phyloP scores from a whole-genome alignment of 805 yeast genomes.

The Grigorovia transvaalensis region DNA sequence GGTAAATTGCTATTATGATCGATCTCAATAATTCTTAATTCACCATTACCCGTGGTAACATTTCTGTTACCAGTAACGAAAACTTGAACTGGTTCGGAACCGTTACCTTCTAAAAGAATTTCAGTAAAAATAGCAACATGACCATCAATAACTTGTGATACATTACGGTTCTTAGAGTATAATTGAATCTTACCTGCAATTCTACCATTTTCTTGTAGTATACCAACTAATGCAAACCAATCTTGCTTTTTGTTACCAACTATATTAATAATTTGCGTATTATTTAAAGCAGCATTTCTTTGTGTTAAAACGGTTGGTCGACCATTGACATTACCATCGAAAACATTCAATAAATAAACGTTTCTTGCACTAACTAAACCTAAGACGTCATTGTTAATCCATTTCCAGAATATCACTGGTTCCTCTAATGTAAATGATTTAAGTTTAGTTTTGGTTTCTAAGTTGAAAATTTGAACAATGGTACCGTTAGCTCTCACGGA shows the following conservation, averaged over 20 bases:
- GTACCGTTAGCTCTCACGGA: constrained; percentile 95
- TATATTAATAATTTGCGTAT: constrained; percentile 84
- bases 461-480: constrained; percentile 86
- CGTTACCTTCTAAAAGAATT: constrained; percentile 61
- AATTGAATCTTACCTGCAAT: constrained; percentile 95
- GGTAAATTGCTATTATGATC: constrained; percentile 85
- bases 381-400: constrained; percentile 64
- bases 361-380: constrained; percentile 78
- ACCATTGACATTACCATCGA: constrained; percentile 63
- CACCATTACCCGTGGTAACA: constrained; percentile 64
- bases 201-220: constrained; percentile 85
- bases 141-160: constrained; percentile 95
- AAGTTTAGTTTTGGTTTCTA: constrained; percentile 77
- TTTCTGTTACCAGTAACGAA: constrained; percentile 89
- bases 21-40: constrained; percentile 86
- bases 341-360: constrained; percentile 72
- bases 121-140: constrained; percentile 88
- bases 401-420: constrained; percentile 91
- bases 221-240: constrained; percentile 95
- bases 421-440: constrained; percentile 79
- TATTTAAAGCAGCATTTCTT: constrained; percentile 69
- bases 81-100: constrained; percentile 61
- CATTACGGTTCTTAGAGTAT: constrained; percentile 76
- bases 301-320: constrained; percentile 78
- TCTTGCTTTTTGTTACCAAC: constrained; percentile 68